Base-by-base conservation (phyloP, 805 yeast species). In the Candida xyloterini region DNA sequence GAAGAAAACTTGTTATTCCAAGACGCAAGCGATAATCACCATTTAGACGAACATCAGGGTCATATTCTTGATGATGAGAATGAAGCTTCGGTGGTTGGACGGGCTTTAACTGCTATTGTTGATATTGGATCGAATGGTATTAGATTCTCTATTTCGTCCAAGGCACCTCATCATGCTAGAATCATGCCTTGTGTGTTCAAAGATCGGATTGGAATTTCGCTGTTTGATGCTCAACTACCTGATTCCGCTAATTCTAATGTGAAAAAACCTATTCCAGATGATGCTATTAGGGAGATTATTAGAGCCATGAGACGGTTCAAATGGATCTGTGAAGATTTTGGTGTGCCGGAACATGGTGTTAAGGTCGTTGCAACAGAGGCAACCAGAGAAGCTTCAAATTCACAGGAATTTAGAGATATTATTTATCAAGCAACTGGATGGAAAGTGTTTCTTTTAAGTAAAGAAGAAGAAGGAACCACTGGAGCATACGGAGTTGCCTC, bases 81-180 rank as follows among this genome's bases (percentile, higher is more conserved):
- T 30, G 81, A 75, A 51, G 75, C 80, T 1, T 76, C 74, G 13
- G 71, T 77, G 3, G 79, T 77, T 8, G 79, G 78, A 2, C 63
- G 81, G 49, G 74, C 79, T 5, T 55, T 78, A 24, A 70, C 75
- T 13, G 88, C 82, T 7, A 76, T 84, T 32, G 88, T 82, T 3
- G 90, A 84, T 57, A 80, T 84, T 15, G 91, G 90, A 7, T 79
- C 90, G 14, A 81, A 81, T 54, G 90, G 87, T 27, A 73, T 84
- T 32, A 65, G 90, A 37, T 81, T 84, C 54, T 76, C 85, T 29
- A 81, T 84, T 28, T 78, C 87, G 13, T 81, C 88, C 2, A 70
- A 76, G 34, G 81, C 84, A 3, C 68, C 82, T 1, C 80, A 75
- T 45, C 84, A 81, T 57, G 86, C 87, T 1, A 69, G 93, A 45